Evolutionary conservation across 148 eudicot species (phyloP).

Genomic region (Rhododendron molle): DNA sequence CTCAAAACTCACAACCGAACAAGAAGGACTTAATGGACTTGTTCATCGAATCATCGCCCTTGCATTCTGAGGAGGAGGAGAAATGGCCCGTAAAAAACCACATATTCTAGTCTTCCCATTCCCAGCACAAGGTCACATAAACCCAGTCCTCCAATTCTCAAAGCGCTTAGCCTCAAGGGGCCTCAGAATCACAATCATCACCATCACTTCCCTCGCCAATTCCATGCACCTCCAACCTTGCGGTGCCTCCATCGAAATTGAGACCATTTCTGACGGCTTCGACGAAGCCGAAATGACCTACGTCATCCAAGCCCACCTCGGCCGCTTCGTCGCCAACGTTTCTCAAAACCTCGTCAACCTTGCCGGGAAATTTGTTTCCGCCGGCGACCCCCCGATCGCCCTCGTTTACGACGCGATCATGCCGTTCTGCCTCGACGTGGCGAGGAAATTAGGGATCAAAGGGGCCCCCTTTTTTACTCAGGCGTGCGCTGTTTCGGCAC

Average conservation of each 20-base stretch:
- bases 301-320: not conserved
- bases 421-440: conserved; percentile 54
- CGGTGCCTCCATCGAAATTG: not conserved
- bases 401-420: conserved; percentile 43
- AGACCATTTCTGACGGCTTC: conserved; percentile 4
- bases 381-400: not conserved
- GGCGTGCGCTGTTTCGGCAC: conserved; percentile 30
- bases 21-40: too few relatives aligned
- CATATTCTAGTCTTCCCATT: conserved; percentile 42
- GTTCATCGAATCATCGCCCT: not conserved
- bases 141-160: conserved; percentile 49
- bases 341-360: not conserved
- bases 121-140: conserved; percentile 65
- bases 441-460: conserved; percentile 15
- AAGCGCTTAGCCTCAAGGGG: conserved; percentile 38
- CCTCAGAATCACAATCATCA: conserved; percentile 36
- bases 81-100: not conserved
- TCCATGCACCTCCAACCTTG: not conserved
- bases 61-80: not conserved
- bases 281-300: not conserved
- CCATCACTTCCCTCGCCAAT: not conserved
- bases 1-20: too few relatives aligned
- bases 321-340: not conserved
- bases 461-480: conserved; percentile 57
- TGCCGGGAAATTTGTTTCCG: not conserved